Conservation (phyloP, 148 eudicot species). For the Rhododendron kiyosumense region DNA sequence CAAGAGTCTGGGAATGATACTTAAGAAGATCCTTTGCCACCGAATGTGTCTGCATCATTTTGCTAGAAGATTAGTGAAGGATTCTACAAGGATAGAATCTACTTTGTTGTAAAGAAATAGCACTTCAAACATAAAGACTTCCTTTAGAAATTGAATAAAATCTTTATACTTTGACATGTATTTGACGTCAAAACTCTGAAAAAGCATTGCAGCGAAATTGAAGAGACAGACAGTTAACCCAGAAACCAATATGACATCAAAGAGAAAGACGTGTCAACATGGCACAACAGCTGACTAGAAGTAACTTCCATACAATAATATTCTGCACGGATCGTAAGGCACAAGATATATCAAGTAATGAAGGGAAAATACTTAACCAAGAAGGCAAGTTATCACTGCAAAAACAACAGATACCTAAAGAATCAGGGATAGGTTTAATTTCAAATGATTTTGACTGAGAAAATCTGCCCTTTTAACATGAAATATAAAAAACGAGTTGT, state of each 20-base stretch:
- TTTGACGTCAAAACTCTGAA: not conserved
- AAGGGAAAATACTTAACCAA: not conserved
- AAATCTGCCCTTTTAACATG: not conserved
- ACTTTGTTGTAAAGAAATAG: not conserved
- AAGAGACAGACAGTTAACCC: not conserved
- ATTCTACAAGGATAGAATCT: not conserved
- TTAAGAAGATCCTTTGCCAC: conserved; percentile 81
- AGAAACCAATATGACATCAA: not conserved
- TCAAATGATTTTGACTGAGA: not conserved
- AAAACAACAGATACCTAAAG: not conserved
- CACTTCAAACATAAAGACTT: not conserved
- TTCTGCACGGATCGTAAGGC: not conserved
- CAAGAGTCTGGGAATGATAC: conserved; percentile 85
- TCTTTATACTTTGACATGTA: not conserved
- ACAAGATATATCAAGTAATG: not conserved
- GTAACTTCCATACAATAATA: not conserved
- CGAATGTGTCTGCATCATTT: conserved; percentile 68
- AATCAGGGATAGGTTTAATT: not conserved
- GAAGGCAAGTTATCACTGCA: not conserved
- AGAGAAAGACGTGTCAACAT: not conserved
- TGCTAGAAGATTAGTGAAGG: not conserved
- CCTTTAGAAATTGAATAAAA: not conserved
- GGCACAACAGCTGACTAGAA: not conserved
- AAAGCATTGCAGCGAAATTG: not conserved
- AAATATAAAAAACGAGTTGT: not conserved